These are phyloP conservation scores for Helicocarpus griseus DNA, from an alignment of 2,329 filamentous ascomycete species.

Conservation along the genomic window DNA sequence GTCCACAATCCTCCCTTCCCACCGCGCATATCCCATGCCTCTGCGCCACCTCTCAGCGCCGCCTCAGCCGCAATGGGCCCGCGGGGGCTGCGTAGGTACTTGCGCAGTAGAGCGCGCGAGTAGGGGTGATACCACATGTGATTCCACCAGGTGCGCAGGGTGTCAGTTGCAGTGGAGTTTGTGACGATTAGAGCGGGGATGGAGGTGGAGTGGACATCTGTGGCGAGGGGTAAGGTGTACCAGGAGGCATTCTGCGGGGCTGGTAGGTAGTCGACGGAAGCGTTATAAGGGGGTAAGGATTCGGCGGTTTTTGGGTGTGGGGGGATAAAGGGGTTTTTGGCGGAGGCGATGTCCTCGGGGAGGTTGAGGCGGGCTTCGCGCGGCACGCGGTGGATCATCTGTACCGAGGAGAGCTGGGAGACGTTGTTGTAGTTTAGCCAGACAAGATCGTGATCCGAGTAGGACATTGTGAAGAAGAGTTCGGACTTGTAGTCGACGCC, in stretches of 20 bases:
- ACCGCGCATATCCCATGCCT: constrained; percentile 41
- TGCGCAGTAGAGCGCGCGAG: constrained; percentile 41
- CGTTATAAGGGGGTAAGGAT: constrained; percentile 24
- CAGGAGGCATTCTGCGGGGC: constrained; percentile 31
- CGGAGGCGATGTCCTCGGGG: constrained; percentile 26
- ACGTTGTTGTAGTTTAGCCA: constrained; percentile 33
- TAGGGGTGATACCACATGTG: constrained; percentile 42
- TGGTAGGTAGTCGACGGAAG: constrained; percentile 35
- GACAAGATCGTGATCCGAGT: constrained; percentile 30
- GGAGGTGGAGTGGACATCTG: constrained; percentile 40
- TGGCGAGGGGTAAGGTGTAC: constrained; percentile 35
- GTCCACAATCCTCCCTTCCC: constrained; percentile 48
- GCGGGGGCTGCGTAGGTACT: constrained; percentile 37
- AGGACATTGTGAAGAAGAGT: constrained; percentile 39
- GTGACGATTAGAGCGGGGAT: constrained; percentile 38
- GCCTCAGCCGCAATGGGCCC: constrained; percentile 34
- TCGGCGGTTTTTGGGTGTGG: constrained; percentile 14
- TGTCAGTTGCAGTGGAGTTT: constrained; percentile 26
- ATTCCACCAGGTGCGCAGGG: constrained; percentile 27
- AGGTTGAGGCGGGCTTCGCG: constrained; percentile 30
- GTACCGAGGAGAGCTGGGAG: constrained; percentile 24
- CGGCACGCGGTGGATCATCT: constrained; percentile 27
- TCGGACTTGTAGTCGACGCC: constrained; percentile 44
- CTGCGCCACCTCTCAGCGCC: constrained; percentile 35
- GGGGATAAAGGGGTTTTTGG: constrained; percentile 25